Percentiles rank a stretch among this genome's conserved stretches.
phyloP scores from a whole-genome alignment of 805 yeast species.

The Wickerhamomyces chambardii region DNA sequence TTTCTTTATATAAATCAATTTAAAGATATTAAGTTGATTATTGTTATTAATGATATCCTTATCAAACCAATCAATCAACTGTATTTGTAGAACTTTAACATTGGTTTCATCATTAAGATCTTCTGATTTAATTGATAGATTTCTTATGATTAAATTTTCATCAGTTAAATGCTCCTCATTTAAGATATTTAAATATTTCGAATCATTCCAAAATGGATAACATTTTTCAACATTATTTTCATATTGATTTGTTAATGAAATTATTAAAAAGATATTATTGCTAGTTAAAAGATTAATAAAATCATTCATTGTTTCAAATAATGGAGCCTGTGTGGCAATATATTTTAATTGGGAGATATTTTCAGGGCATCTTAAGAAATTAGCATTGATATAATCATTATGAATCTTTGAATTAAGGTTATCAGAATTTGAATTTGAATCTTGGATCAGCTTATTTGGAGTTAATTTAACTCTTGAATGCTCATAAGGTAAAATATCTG shows the following conservation, averaged over 20 bases:
- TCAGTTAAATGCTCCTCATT: background rate
- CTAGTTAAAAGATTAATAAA: slow-evolving; percentile 76
- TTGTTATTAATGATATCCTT: slow-evolving; percentile 44
- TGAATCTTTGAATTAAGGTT: slow-evolving; percentile 9
- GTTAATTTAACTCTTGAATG: slow-evolving; percentile 51
- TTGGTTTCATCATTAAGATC: too few species aligned
- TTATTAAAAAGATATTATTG: slow-evolving; percentile 52
- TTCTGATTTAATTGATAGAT: slow-evolving; percentile 34
- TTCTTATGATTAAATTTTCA: slow-evolving; percentile 27
- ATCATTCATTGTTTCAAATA: slow-evolving; percentile 63
- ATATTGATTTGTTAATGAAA: slow-evolving; percentile 66
- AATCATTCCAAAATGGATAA: slow-evolving; percentile 72
- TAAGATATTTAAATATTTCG: slow-evolving; percentile 21
- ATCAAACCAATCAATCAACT: slow-evolving; percentile 78
- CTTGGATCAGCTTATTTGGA: too few species aligned
- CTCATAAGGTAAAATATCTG: slow-evolving; percentile 73
- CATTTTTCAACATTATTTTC: slow-evolving; percentile 82
- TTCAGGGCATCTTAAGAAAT: slow-evolving; percentile 37
- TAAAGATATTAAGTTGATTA: slow-evolving; percentile 47
- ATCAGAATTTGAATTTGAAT: slow-evolving; percentile 7
- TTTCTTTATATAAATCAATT: slow-evolving; percentile 38
- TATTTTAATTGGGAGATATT: slow-evolving; percentile 27
- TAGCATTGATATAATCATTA: slow-evolving; percentile 80
- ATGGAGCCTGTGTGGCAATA: slow-evolving; percentile 91
- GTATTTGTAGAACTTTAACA: slow-evolving; percentile 63